A percentile compares a stretch with the other conserved stretches of the same genome.
phyloP scores from a whole-genome alignment of 2,329 filamentous ascomycete species.

The Davidsoniella virescens region DNA sequence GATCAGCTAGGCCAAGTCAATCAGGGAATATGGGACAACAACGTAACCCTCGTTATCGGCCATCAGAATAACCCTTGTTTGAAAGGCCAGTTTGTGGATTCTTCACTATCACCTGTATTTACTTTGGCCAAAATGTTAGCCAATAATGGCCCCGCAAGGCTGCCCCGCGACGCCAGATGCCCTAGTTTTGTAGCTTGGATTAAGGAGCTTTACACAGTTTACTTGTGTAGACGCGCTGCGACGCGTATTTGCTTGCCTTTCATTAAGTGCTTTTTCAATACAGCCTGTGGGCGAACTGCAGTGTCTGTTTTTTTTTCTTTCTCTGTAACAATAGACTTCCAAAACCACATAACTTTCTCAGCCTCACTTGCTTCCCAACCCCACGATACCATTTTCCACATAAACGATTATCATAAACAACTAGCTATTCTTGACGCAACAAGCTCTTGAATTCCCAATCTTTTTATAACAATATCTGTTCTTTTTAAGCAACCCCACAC shows the following conservation, averaged over 20 bases:
- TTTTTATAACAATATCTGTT: neutral
- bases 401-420: neutral
- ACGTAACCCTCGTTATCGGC: too few relatives aligned
- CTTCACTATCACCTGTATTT: neutral
- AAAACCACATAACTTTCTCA: neutral
- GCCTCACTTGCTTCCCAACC: neutral
- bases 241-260: conserved; percentile 4
- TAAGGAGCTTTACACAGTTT: conserved; percentile 6
- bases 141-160: neutral
- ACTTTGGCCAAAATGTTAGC: conserved; percentile 1
- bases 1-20: too few relatives aligned
- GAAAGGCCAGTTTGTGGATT: too few relatives aligned
- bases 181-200: neutral
- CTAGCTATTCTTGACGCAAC: too few relatives aligned
- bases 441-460: too few relatives aligned
- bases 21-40: too few relatives aligned
- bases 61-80: too few relatives aligned
- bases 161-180: conserved; percentile 1
- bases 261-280: conserved; percentile 9
- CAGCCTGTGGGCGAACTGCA: neutral
- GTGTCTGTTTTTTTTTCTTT: neutral
- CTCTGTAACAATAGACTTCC: neutral
- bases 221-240: conserved; percentile 6
- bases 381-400: neutral
- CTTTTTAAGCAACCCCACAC: neutral